These are phyloP conservation scores for Heliocybe sulcata DNA, from an alignment of 1,284 basidiomycete genomes.

Conservation along the genomic window DNA sequence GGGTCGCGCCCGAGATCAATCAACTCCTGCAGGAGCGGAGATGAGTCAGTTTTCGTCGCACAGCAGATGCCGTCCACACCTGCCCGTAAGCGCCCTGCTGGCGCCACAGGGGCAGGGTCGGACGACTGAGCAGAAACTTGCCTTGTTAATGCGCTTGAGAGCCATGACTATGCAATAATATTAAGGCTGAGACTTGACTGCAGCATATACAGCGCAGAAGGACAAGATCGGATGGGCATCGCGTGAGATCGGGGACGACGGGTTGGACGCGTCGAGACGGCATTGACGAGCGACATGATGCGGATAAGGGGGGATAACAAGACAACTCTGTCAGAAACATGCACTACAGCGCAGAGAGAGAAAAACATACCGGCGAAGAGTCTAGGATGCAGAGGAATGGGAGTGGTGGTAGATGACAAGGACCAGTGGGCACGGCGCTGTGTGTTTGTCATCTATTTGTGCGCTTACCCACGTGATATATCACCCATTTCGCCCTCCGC, in stretches of 20 bases:
- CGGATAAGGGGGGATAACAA: neutral
- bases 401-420: slow-evolving; percentile 3
- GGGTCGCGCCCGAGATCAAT: slow-evolving; percentile 96
- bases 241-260: neutral
- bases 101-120: slow-evolving; percentile 7
- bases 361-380: neutral
- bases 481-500: neutral
- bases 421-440: neutral
- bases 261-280: neutral
- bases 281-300: neutral
- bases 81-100: neutral
- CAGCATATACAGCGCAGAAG: neutral
- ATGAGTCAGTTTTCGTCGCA: slow-evolving; percentile 1
- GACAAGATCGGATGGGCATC: neutral
- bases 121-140: slow-evolving; percentile 26
- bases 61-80: neutral
- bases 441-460: slow-evolving; percentile 2
- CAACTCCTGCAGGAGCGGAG: slow-evolving; percentile 66
- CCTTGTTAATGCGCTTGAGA: slow-evolving; percentile 99
- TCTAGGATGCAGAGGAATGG: neutral
- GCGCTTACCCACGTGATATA: neutral
- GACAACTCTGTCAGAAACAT: neutral
- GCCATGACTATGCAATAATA: slow-evolving; percentile 54
- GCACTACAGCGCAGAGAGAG: neutral
- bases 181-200: neutral